Percentiles rank a stretch among this genome's conserved stretches.
phyloP scores from a whole-genome alignment of 371 early-diverging fungal species.

The Saksenaea oblongispora region DNA sequence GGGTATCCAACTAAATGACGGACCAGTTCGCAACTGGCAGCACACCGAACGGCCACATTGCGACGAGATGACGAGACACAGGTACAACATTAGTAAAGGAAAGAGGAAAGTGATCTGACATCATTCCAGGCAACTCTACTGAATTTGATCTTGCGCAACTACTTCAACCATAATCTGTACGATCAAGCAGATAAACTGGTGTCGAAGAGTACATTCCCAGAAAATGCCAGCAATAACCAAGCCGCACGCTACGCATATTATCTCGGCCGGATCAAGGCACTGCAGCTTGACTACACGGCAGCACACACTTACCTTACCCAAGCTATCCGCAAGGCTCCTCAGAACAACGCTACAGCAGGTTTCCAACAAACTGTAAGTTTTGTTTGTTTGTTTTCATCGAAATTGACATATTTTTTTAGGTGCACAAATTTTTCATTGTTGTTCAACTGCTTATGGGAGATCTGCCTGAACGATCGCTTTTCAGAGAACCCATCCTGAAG shows the following conservation, averaged over 20 bases:
- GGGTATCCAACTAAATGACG: neutral
- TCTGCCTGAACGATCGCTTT: constrained; percentile 92
- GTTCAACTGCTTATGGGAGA: constrained; percentile 97
- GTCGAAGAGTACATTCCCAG: constrained; percentile 90
- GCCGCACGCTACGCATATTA: constrained; percentile 96
- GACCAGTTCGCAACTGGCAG: constrained; percentile 71
- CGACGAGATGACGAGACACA: constrained; percentile 84
- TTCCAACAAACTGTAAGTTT: constrained; percentile 86
- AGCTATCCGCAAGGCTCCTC: constrained; percentile 95
- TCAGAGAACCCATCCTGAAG: constrained; percentile 83
- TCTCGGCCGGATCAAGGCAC: constrained; percentile 90
- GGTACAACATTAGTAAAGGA: constrained; percentile 14
- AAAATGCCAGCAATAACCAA: constrained; percentile 90
- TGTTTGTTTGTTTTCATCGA: neutral
- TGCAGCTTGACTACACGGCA: constrained; percentile 94
- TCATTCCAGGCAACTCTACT: constrained; percentile 79
- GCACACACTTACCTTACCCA: constrained; percentile 87
- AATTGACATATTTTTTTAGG: constrained; percentile 37
- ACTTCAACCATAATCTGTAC: constrained; percentile 88
- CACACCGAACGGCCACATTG: constrained; percentile 89
- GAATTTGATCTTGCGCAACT: constrained; percentile 88
- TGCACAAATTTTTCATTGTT: constrained; percentile 91
- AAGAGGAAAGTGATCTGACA: neutral
- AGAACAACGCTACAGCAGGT: constrained; percentile 84
- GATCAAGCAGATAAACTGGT: constrained; percentile 97